Base-by-base conservation (phyloP, 352 stramenopile genomes). In the Phytophthora europaea region DNA sequence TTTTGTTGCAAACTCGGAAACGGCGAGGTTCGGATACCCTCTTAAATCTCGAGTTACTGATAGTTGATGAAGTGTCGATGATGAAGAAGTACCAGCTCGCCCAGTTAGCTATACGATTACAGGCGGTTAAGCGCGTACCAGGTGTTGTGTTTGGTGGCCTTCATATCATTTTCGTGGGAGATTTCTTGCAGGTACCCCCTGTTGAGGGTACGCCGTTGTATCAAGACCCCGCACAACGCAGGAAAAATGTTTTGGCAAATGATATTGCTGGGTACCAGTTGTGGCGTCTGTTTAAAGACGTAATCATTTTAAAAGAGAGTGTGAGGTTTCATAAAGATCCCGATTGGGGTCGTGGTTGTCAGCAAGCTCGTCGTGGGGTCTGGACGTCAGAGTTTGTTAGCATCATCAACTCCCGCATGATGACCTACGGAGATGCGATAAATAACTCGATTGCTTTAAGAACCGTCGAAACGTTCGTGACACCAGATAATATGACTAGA, bases 251-350 rank as follows among this genome's bases (percentile, higher is more conserved):
- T 18, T 66, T 33, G 18, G 8, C 15, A 13, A 20, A n/a, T n/a
- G n/a, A n/a, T n/a, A n/a, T 56, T 33, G 63, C 40, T 26, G 63
- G 38, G 2, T 70, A 31, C 28, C 4, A 56, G 16, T 45, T 70
- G 20, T 70, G 43, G 43, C 18, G n/a, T 20, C 8, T 40, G 16
- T 64, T 63, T 58, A 43, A 6, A 33, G 33, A 5, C 15, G 53
- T 43, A 1, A 9, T 70, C 5, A 48, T 70, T 22, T 43, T 70
- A 15, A 50, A 64, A 4, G 73, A 81, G 10, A 71, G 38, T 6
- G 65, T 76, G n/a, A 43, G 66, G 0, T 79, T 81, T 36, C n/a
- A 23, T 3, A 56, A 66, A 9, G 77, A 81, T 26, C 77, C 70
- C 0, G 50, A 70, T 9, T 83, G 40, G 40, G 76, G 66, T 61